Base-by-base conservation (phyloP, 768 basidiomycete genomes). In the Lyophyllum decastes region DNA sequence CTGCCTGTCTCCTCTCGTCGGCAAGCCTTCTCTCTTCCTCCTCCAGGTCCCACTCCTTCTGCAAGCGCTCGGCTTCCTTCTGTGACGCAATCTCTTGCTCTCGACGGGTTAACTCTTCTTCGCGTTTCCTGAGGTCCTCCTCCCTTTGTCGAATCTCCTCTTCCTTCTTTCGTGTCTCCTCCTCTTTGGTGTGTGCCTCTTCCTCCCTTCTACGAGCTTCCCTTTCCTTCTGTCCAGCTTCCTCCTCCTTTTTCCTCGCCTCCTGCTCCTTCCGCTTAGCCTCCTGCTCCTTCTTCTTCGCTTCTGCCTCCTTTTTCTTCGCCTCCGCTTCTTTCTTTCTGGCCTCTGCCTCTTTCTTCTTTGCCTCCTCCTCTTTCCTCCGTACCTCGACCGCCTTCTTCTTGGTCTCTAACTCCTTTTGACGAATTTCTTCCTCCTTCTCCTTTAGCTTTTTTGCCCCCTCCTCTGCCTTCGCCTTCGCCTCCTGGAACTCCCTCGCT, bases 91-190 rank as follows among this genome's bases (percentile, higher is more conserved):
- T 69, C 22, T 70, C 69, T 38, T 62, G 57, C 62, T 66, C 65
- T 26, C 63, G 58, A 3, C 64, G 61, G 17, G 54, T 54, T 40
- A 61, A 58, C 57, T 68, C 64, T 24, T 72, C 70, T 55, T 77
- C 74, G 52, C 68, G 65, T 45, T 70, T 68, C 57, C 58, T 66
- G 9, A 73, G 60, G 57, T 77, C 76, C 40, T 76, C 74, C 55
- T 78, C 76, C 2, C 72, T 68, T 11, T 61, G 60, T 10, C 57
- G 62, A 38, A 57, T 63, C 22, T 66, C 69, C 24, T 69, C 70
- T 53, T 70, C 66, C 51, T 64, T 52, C 59, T 58, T 61, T 46
- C 57, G 62, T 33, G 59, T 62, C 25, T 66, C 69, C 26, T 69
- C 70, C 54, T 72, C 71, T 33, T 70, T 66, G 11, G 59, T 64